Evolutionary conservation across 768 basidiomycete genomes (phyloP), one percentile per base, ranked within the genome.

Genomic region (Vararia minispora): DNA sequence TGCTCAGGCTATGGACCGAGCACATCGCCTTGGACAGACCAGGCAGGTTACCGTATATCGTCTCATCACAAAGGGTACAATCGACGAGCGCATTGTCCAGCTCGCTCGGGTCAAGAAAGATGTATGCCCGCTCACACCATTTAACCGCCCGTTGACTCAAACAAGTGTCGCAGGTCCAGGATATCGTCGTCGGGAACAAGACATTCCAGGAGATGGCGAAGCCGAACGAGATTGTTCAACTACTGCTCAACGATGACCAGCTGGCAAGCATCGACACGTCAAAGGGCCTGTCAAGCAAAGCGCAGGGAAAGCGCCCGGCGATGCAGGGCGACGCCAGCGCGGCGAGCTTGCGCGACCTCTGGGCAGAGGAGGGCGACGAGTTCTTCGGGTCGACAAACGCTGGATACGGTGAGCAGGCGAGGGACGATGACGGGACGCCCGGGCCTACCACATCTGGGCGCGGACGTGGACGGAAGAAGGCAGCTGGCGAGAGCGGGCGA

Each of bases 151-250:
- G 37, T 45, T 41, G 28, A 41, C 20, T 22, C 23, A n/a, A 31
- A 32, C 26, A 26, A 35, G 43, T 20, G 42, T 39, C 16, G 41
- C 21, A 92, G 89, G 92, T 98, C 4, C 95, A 98, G 76, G 95
- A 99, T 51, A 94, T 97, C 43, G 95, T 99, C 37, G 95, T 99
- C 6, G 95, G 95, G 37, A 92, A 87, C 62, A 97, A 95, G 61
- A 89, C 77, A 44, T 79, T 95, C 55, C 88, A 85, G 2, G 91
- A 95, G 46, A 84, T 85, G 37, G 76, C 89, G 14, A 92, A 90
- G 57, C 88, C 90, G 20, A 92, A 88, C 61, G 95, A 99, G 58
- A 95, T 99, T 39, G 94, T 94, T 12, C 90, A 91, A 44, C 60
- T 99, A 31, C 66, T 99, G 35, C 72, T 99, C 51, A 92, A 90